Conservation (phyloP, 2,329 filamentous ascomycete species). For the Beauveria bassiana region DNA sequence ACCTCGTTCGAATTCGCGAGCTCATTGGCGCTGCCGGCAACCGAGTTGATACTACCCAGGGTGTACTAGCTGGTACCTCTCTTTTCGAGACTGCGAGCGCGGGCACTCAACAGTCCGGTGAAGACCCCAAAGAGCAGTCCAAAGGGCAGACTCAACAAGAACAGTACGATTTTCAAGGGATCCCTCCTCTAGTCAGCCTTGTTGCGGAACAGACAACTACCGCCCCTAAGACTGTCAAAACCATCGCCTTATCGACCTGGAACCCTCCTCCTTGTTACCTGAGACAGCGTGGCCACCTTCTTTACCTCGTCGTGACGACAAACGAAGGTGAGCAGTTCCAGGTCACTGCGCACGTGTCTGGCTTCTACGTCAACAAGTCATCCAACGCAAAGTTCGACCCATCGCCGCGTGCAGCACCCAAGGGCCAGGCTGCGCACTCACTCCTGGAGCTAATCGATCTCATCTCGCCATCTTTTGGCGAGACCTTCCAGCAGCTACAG, state of each 20-base stretch:
- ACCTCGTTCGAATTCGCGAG: constrained; percentile 83
- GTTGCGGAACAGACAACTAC: constrained; percentile 59
- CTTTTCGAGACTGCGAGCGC: constrained; percentile 72
- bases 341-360: constrained; percentile 86
- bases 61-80: constrained; percentile 75
- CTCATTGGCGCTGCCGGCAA: constrained; percentile 88
- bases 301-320: constrained; percentile 83
- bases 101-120: constrained; percentile 32
- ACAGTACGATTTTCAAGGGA: constrained; percentile 69
- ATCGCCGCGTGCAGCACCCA: constrained; percentile 68
- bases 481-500: constrained; percentile 69
- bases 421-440: constrained; percentile 75
- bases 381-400: constrained; percentile 95
- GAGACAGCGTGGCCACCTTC: constrained; percentile 81
- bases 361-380: constrained; percentile 96
- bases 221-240: constrained; percentile 84
- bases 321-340: constrained; percentile 93
- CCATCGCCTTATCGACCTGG: constrained; percentile 83
- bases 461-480: constrained; percentile 75
- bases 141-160: constrained; percentile 33
- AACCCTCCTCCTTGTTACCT: constrained; percentile 92
- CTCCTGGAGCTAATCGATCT: constrained; percentile 70
- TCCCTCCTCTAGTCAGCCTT: constrained; percentile 61
- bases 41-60: constrained; percentile 78
- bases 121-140: constrained; percentile 25